These are phyloP conservation scores for Plantago coronopus DNA, from an alignment of 305 asterid species.

Conservation along the genomic window DNA sequence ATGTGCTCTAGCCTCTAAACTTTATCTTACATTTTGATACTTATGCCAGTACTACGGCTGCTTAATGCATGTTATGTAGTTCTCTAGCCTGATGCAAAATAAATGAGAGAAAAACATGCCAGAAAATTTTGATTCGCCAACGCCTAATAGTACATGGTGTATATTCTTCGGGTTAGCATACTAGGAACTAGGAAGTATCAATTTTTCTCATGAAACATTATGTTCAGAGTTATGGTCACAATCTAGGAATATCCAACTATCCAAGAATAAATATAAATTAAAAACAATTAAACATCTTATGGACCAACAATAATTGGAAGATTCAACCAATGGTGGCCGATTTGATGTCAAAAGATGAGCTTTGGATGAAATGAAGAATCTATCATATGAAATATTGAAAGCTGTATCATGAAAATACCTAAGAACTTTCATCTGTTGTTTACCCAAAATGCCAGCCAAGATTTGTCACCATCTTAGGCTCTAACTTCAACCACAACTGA, in stretches of 20 bases:
- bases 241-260: neutral
- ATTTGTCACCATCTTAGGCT: too few relatives aligned
- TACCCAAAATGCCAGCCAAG: too few relatives aligned
- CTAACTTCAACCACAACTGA: too few relatives aligned
- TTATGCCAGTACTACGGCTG: too few relatives aligned
- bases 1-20: neutral
- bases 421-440: neutral
- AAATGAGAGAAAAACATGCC: too few relatives aligned
- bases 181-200: neutral
- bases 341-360: slow-evolving; percentile 5
- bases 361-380: slow-evolving; percentile 11
- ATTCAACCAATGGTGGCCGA: neutral
- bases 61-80: too few relatives aligned
- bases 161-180: neutral
- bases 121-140: too few relatives aligned
- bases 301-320: neutral
- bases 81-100: too few relatives aligned
- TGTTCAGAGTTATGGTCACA: neutral
- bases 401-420: neutral
- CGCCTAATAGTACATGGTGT: neutral
- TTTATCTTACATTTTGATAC: too few relatives aligned
- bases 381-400: neutral
- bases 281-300: slow-evolving; percentile 9
- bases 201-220: neutral
- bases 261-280: neutral